Percentiles rank a stretch among this genome's conserved stretches.
These are phyloP conservation scores for Boletus rex-veris DNA, from an alignment of 768 basidiomycete species.

Conservation along the genomic window DNA sequence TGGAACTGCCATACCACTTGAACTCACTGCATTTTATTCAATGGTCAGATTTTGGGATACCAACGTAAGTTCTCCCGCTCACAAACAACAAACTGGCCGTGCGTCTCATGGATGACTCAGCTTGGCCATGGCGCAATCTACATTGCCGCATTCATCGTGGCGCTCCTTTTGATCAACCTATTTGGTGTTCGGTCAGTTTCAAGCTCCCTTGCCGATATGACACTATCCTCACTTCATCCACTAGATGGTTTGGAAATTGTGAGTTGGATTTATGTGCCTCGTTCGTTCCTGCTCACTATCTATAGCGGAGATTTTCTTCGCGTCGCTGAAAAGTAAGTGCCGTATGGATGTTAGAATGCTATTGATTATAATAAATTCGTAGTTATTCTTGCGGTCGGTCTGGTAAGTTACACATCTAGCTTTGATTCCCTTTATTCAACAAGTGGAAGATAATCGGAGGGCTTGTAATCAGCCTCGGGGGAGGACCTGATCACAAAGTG, in stretches of 20 bases:
- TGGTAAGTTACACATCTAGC: conserved; percentile 15
- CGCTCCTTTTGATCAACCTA: conserved; percentile 41
- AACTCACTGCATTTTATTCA: conserved; percentile 50
- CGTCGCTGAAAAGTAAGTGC: conserved; percentile 23
- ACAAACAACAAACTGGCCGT: too few species aligned
- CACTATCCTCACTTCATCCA: conserved; percentile 32
- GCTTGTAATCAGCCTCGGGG: conserved; percentile 55
- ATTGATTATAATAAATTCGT: not conserved
- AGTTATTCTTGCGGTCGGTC: conserved; percentile 39
- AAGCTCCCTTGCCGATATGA: conserved; percentile 30
- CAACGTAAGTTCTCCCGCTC: conserved; percentile 6
- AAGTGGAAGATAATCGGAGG: conserved; percentile 33
- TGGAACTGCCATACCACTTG: conserved; percentile 44
- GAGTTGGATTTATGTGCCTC: not conserved
- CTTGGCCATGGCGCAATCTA: conserved; percentile 38
- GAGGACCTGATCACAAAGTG: conserved; percentile 49
- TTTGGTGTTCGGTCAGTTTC: conserved; percentile 44
- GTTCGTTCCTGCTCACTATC: conserved; percentile 1
- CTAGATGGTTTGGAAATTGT: conserved; percentile 24
- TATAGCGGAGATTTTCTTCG: conserved; percentile 21
- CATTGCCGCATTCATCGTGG: conserved; percentile 36
- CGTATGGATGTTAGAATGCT: not conserved
- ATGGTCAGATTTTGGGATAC: conserved; percentile 52
- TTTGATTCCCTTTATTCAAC: not conserved
- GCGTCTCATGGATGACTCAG: conserved; percentile 23